A percentile compares a stretch with the other conserved stretches of the same genome.
phyloP scores from a whole-genome alignment of 1,139 yeast species.

The Magnusiomyces paraingens region DNA sequence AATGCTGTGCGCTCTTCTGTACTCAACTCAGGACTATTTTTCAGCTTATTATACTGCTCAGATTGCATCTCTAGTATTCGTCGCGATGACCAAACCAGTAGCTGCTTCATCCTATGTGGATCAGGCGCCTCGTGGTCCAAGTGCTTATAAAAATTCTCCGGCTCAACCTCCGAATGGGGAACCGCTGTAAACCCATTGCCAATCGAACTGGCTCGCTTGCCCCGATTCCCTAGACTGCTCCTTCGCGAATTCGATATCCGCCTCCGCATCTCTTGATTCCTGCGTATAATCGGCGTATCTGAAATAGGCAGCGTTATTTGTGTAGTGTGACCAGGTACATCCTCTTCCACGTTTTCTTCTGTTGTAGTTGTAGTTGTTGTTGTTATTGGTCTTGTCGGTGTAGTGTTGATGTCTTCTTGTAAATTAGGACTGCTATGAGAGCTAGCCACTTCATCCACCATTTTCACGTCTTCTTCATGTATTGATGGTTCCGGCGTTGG shows the following conservation, averaged over 20 bases:
- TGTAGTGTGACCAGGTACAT: not conserved
- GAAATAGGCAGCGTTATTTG: slow-evolving; percentile 34
- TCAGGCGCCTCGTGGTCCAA: slow-evolving; percentile 59
- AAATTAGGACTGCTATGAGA: not conserved
- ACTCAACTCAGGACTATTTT: slow-evolving; percentile 21
- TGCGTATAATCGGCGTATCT: slow-evolving; percentile 39
- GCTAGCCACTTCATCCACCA: too few relatives aligned
- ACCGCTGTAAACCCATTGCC: slow-evolving; percentile 66
- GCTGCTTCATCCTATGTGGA: slow-evolving; percentile 65
- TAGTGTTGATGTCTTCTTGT: not conserved
- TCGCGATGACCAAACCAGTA: slow-evolving; percentile 63
- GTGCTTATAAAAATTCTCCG: slow-evolving; percentile 54
- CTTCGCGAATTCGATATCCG: slow-evolving; percentile 18
- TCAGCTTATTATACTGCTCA: slow-evolving; percentile 30
- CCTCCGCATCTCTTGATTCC: slow-evolving; percentile 34
- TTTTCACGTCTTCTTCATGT: too few relatives aligned
- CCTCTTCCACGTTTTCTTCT: not conserved
- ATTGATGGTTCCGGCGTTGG: too few relatives aligned
- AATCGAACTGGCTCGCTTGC: slow-evolving; percentile 66
- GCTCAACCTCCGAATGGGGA: slow-evolving; percentile 60
- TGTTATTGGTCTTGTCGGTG: not conserved
- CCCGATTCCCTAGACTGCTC: slow-evolving; percentile 41
- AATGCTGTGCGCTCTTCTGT: slow-evolving; percentile 27
- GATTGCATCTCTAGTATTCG: slow-evolving; percentile 38
- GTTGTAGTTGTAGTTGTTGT: not conserved